Conservation (phyloP, 768 basidiomycete species). For the Boletus insuetus region DNA sequence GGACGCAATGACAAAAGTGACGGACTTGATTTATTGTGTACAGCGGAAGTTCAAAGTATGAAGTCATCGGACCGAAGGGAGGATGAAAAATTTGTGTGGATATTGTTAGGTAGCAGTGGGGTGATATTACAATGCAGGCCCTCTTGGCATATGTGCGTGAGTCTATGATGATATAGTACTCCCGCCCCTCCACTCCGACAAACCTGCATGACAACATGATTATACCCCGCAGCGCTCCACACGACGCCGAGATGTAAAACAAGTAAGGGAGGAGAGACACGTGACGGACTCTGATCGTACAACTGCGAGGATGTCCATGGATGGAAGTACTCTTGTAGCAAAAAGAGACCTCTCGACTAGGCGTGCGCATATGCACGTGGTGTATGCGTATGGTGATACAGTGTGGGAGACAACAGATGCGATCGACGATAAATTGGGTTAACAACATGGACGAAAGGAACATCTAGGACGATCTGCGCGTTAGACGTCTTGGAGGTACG, state of each 20-base stretch:
- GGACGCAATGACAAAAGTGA: neutral
- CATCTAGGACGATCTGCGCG: conserved; percentile 11
- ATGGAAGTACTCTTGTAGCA: neutral
- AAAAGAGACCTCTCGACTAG: conserved; percentile 18
- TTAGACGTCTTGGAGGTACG: neutral
- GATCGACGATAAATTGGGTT: conserved; percentile 29
- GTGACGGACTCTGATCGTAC: conserved; percentile 24
- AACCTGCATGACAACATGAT: conserved; percentile 25
- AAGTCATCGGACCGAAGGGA: conserved; percentile 28
- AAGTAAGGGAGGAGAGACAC: neutral
- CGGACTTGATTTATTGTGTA: neutral
- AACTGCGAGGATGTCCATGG: conserved; percentile 23
- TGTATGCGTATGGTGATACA: conserved; percentile 36
- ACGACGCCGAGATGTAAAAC: neutral
- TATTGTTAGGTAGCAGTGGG: conserved; percentile 1
- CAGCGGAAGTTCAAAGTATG: conserved; percentile 19
- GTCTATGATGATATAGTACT: conserved; percentile 23
- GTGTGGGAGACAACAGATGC: conserved; percentile 24
- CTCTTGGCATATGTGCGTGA: conserved; percentile 17
- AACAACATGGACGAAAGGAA: conserved; percentile 27
- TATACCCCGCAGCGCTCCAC: conserved; percentile 12
- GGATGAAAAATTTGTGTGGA: conserved; percentile 2
- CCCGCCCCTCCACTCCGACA: conserved; percentile 16
- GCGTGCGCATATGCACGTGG: conserved; percentile 35
- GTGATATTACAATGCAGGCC: conserved; percentile 31